Evolutionary conservation across 1,284 basidiomycete species (phyloP), one percentile per base, ranked within the genome.

Genomic region (Heterobasidion irregulare): DNA sequence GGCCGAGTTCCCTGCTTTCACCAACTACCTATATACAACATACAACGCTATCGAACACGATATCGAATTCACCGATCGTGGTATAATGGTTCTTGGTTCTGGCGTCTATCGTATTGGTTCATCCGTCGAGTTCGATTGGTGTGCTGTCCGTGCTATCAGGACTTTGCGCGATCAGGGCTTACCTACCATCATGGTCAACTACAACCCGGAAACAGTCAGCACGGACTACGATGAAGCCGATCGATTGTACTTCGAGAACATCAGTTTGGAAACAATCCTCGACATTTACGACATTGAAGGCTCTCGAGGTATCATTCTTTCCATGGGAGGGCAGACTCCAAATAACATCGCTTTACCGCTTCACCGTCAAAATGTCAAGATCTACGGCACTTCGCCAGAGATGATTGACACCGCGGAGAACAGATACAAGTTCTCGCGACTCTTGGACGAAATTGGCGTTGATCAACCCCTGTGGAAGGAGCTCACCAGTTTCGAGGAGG

Each of bases 351-450:
- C 97, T 2, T 78, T 98, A 46, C 92, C 92, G 3, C 77, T 99
- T 32, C 86, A 90, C 72, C 92, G 95, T 61, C 91, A 98, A 74
- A 96, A 96, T 65, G 94, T 98, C 72, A 94, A 96, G 75, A 95
- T 99, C 58, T 94, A 96, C 66, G 96, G 97, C 54, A 99, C 96
- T 1, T 98, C 94, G 33, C 96, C 96, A 8, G 96, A 98, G 75
- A 98, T 98, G 94, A 99, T 99, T 65, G 97, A 99, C 69, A 98
- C 93, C 34, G 96, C 96, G 26, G 96, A 99, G 79, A 98, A 99
- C 72, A 82, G 97, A 60, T 98, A 94, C 89, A 99, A 99, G 77
- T 99, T 99, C 78, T 98, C 96, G 55, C 92, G 96, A 59, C 83
- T 98, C 72, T 75, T 98, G 58, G 97, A 99, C 71, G 94, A 94